Evolutionary conservation across 352 stramenopile genomes (phyloP), one percentile per base, ranked within the genome.

Genomic region (Globisporangium paroecandrum): DNA sequence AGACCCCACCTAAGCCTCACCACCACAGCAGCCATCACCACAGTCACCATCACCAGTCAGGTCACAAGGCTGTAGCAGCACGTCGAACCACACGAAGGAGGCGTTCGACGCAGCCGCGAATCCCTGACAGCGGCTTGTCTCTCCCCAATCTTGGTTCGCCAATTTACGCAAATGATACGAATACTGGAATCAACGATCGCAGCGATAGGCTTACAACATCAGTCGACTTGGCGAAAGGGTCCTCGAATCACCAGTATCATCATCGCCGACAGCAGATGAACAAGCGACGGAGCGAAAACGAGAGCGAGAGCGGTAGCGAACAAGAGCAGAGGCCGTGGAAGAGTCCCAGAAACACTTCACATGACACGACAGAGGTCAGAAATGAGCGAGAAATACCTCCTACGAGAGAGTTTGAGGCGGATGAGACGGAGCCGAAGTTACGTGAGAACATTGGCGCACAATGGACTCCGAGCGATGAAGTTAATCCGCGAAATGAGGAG

Each of bases 211-310:
- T 13, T 7, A 2, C 20, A 4, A 36, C 24, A 4, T 43, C 32
- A 47, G 29, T 46, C 7, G 32, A 34, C 22, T 60, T 12, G 20
- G 9, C 24, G 56, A 56, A 22, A 12, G 43, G 6, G 18, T 22
- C 43, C 18, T 51, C 43, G 18, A 51, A 51, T 51, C 10, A 66
- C 32, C 61, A 18, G 12, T 8, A 27, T n/a, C 47, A 38, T 2
- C 64, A 54, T 20, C 43, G 43, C 3, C 25, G 20, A 29, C 4
- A 18, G 22, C 29, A 60, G 10, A 71, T 54, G 41, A 58, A 41
- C 53, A 71, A 71, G 22, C 66, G 66, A 12, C 66, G 53, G 38
- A 71, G 15, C 15, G 66, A 71, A 15, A 27, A 32, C 25, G 18
- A 27, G 22, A 24, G 9, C 10, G 57, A 46, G 3, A 53, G 58